Base-by-base conservation (phyloP, 2,329 filamentous ascomycete species). In the Cercospora janseana region DNA sequence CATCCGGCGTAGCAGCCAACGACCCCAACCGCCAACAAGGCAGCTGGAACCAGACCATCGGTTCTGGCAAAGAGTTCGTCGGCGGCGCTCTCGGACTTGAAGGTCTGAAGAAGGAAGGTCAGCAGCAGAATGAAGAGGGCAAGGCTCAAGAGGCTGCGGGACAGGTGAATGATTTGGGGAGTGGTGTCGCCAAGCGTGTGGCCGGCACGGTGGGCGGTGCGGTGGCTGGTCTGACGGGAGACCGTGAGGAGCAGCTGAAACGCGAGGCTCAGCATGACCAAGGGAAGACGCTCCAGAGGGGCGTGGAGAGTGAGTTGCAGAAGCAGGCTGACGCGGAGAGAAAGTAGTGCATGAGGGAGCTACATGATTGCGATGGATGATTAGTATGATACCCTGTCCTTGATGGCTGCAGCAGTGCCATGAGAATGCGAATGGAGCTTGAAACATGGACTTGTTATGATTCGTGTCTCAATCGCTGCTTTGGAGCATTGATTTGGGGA, bases 31-130 rank as follows among this genome's bases (percentile, higher is more conserved):
- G 90, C 58, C 74, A 78, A 16, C 68, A 80, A 13, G 91, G 92
- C 34, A 78, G 79, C 13, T 94, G 86, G 83, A 88, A 95, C 75
- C 91, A 96, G 73, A 95, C 89, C 4, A 66, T 91, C n/a, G 92
- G 91, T 45, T 81, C 86, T 1, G 84, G 84, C 34, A 96, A 96
- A 76, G 88, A 96, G 68, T 75, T 83, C 4, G 57, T 93, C 1
- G 92, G 92, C 51, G 83, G 84, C 13, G 62, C 92, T 4, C 59
- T 92, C 20, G 92, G 91, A 53, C 83, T 81, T 57, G 85, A 93
- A 72, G 78, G 75, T 26, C 71, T 96, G 46, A 92, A 91, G 75
- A 76, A 81, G 40, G 67, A 83, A 18, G 92, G 92, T 4, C 81
- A 81, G 24, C 71, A 85, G 62, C 90, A 96, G 75, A 94, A 95